phyloP scores from a whole-genome alignment of 1,284 basidiomycete species.

The Hortiboletus rubellus region DNA sequence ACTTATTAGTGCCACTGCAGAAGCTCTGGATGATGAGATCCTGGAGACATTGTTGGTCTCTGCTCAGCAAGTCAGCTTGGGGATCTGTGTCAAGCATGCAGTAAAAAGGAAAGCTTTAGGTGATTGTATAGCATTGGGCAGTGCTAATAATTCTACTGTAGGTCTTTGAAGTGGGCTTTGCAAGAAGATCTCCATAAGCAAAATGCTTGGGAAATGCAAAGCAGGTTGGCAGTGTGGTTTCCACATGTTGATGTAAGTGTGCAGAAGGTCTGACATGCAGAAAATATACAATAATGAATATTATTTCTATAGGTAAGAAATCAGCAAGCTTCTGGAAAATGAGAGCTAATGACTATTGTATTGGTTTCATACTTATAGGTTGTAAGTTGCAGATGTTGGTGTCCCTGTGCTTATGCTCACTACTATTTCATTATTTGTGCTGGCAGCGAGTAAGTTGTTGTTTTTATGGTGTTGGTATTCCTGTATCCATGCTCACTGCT shows the following conservation, averaged over 20 bases:
- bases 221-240: neutral
- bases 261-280: neutral
- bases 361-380: neutral
- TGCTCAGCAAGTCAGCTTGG: slow-evolving; percentile 1
- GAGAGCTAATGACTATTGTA: too few species aligned
- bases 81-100: neutral
- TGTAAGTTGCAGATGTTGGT: neutral
- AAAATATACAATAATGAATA: neutral
- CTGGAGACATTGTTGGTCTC: slow-evolving; percentile 3
- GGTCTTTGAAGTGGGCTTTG: neutral
- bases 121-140: neutral
- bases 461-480: too few species aligned
- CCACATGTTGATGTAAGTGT: neutral
- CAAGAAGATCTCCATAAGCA: too few species aligned
- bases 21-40: slow-evolving; percentile 2
- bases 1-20: too few species aligned
- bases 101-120: neutral
- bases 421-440: too few species aligned
- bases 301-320: neutral
- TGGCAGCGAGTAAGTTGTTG: too few species aligned
- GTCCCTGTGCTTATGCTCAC: too few species aligned
- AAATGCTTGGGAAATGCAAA: neutral
- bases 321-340: too few species aligned
- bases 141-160: neutral
- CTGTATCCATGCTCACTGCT: neutral